Evolutionary conservation across 257 asterid genomes (phyloP), one percentile per base, ranked within the genome.

Genomic region (Fraxinus pennsylvanica): DNA sequence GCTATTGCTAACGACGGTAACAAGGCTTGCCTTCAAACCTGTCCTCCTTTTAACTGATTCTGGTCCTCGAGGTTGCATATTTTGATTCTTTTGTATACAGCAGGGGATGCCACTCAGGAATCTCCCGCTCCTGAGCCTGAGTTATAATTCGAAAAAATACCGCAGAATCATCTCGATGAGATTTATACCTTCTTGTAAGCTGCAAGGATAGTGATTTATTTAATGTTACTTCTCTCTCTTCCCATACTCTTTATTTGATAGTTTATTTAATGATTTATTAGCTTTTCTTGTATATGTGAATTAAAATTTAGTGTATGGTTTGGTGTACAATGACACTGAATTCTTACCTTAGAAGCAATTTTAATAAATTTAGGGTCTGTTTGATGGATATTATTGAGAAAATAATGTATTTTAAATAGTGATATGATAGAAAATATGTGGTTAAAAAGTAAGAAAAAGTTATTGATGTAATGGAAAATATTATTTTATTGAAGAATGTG

Each of bases 1-100:
- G 97, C 96, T 39, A 92, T 92, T 78, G 84, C 80, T 52, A 85
- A 79, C 75, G 83, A 77, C 68, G 78, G 59, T 22, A 74, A 79
- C 50, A 36, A 74, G 83, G 71, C 66, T 71, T 81, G 75, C 71
- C 10, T 21, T 32, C 19, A 61, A 14, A 38, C 19, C 3, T 22
- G 59, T 12, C 63, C 7, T 68, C 9, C 72, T 33, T 54, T 14
- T 14, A 19, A 15, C 73, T 22, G 43, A 3, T 38, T 38, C 38
- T 6, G 36, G 71, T 66, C 81, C 22, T 3, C 3, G 21, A 66
- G 65, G 83, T n/a, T 72, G 33, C 3, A 10, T 6, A 35, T n/a
- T 35, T 54, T 59, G 59, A 41, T 29, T 72, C 13, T 71, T 61
- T 9, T 61, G 47, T 32, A 39, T 63, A 7, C 7, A 72, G 73